phyloP scores from a whole-genome alignment of 2,329 filamentous ascomycete genomes.

The Colletotrichum viniferum region DNA sequence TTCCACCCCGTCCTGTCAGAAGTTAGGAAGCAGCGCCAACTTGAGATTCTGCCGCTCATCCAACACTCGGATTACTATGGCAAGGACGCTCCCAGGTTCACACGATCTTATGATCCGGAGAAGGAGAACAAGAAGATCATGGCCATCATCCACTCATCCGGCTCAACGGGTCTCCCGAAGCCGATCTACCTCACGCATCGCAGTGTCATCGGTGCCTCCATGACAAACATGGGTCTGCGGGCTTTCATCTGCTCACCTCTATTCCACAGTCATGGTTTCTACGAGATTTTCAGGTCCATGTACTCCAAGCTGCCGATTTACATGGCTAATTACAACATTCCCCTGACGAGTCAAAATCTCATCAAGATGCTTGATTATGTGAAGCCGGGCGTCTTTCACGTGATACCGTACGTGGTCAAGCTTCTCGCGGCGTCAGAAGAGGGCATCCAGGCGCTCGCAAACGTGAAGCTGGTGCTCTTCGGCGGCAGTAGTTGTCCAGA shows the following conservation, averaged over 20 bases:
- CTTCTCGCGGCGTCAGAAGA: conserved; percentile 52
- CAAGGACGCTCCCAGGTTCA: not conserved
- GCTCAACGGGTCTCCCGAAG: conserved; percentile 66
- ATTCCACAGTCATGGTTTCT: conserved; percentile 63
- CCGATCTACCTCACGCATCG: conserved; percentile 63
- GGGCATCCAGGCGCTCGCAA: conserved; percentile 41
- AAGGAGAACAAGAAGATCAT: not conserved
- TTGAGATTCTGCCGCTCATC: not conserved
- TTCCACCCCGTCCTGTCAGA: not conserved
- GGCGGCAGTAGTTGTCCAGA: conserved; percentile 52
- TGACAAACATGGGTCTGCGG: conserved; percentile 38
- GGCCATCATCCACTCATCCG: conserved; percentile 38
- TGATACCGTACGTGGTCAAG: conserved; percentile 57
- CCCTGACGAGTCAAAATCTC: conserved; percentile 55
- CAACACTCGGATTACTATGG: not conserved
- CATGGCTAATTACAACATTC: conserved; percentile 57
- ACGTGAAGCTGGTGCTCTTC: conserved; percentile 46
- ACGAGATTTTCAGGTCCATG: conserved; percentile 56
- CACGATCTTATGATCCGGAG: not conserved
- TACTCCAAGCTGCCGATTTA: conserved; percentile 52
- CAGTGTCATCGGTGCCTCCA: conserved; percentile 51
- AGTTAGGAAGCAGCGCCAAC: not conserved
- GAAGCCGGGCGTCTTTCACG: conserved; percentile 44
- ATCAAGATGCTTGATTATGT: conserved; percentile 42
- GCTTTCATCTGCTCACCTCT: conserved; percentile 60